Percentiles rank a stretch among this genome's conserved stretches.
These are phyloP conservation scores for Lactifluus subvellereus DNA, from an alignment of 768 basidiomycete species.

Conservation along the genomic window DNA sequence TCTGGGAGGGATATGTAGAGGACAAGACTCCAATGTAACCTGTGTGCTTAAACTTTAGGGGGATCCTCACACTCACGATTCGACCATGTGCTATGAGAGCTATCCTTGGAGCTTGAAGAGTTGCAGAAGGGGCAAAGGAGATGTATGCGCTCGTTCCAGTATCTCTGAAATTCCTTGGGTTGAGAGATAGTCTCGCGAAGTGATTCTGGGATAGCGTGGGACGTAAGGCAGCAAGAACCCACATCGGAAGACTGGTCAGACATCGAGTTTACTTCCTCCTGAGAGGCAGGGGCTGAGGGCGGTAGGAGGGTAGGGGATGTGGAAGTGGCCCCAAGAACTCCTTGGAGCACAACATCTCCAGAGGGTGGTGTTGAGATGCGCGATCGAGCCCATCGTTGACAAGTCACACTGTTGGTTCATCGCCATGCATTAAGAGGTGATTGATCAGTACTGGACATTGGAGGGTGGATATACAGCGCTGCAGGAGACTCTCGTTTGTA, in stretches of 20 bases:
- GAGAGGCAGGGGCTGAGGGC: background rate
- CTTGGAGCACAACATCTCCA: background rate
- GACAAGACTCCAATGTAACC: background rate
- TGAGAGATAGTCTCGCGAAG: background rate
- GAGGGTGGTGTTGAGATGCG: background rate
- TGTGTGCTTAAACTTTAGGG: background rate
- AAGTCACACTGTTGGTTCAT: too few species aligned
- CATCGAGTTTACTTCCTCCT: background rate
- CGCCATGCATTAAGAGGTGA: too few species aligned
- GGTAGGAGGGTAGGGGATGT: background rate
- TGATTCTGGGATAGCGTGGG: background rate
- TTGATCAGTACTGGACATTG: too few species aligned
- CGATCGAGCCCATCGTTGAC: too few species aligned
- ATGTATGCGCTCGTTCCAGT: background rate
- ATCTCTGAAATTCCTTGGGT: background rate
- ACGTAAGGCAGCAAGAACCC: background rate
- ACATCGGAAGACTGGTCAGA: background rate
- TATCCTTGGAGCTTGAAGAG: background rate
- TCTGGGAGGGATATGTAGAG: conserved; percentile 6
- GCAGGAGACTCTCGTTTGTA: too few species aligned
- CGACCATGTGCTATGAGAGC: background rate
- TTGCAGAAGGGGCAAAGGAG: background rate
- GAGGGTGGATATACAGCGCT: too few species aligned
- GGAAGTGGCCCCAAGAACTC: background rate
- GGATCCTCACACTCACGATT: background rate